Evolutionary conservation across 306 rosid species (phyloP).

Genomic region (Castanea crenata): DNA sequence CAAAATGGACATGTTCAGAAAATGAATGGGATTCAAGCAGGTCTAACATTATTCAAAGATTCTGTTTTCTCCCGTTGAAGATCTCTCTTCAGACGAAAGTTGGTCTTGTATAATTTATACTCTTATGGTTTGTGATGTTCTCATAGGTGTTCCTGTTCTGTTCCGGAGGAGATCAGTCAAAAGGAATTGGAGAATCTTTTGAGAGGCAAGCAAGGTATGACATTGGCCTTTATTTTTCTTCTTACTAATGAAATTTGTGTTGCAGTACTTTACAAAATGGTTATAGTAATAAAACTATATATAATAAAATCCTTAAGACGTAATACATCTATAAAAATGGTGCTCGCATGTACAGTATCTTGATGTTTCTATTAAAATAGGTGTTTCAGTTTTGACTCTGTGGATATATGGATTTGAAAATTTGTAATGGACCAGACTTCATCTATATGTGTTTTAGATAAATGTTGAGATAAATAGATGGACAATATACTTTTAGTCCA

Average conservation of each 20-base stretch:
- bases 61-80: slow-evolving; percentile 8
- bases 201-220: slow-evolving; percentile 64
- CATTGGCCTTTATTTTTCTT: slow-evolving; percentile 9
- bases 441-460: background rate
- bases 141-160: slow-evolving; percentile 67
- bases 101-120: slow-evolving; percentile 13
- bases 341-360: background rate
- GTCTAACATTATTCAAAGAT: slow-evolving; percentile 28
- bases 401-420: background rate
- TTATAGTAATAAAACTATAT: background rate
- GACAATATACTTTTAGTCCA: background rate
- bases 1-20: slow-evolving; percentile 87
- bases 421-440: background rate
- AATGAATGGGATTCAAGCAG: slow-evolving; percentile 87
- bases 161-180: slow-evolving; percentile 59
- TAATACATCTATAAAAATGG: background rate
- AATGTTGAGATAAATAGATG: background rate
- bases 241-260: background rate
- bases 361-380: background rate
- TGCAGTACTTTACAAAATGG: slow-evolving; percentile 9
- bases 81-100: slow-evolving; percentile 16
- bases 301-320: background rate
- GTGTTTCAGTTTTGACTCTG: background rate
- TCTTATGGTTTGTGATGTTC: slow-evolving; percentile 14
- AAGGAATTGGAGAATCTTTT: slow-evolving; percentile 73